phyloP scores from a whole-genome alignment of 768 basidiomycete species.

The Termitomyces sp. region DNA sequence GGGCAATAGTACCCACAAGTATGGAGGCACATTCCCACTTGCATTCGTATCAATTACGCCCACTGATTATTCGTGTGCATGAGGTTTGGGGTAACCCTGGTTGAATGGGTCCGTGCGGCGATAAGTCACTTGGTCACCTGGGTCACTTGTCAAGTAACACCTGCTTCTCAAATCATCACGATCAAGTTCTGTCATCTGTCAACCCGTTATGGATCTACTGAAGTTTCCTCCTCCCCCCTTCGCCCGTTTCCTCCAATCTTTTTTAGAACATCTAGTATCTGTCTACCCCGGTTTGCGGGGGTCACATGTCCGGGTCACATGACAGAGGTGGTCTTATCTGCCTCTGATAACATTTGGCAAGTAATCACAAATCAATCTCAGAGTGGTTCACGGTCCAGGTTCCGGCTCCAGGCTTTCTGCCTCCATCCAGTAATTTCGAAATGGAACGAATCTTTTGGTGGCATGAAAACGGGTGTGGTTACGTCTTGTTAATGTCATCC shows the following conservation, averaged over 20 bases:
- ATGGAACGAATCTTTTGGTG: constrained; percentile 2
- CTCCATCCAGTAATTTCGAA: constrained; percentile 3
- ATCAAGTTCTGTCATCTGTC: too few relatives aligned
- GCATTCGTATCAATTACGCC: not conserved
- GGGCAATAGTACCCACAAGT: not conserved
- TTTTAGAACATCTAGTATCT: not conserved
- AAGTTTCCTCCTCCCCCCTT: not conserved
- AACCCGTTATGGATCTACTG: not conserved
- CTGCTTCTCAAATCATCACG: too few relatives aligned
- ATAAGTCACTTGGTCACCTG: not conserved
- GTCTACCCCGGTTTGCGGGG: not conserved
- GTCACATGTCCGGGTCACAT: not conserved
- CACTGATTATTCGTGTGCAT: not conserved
- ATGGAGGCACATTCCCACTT: not conserved
- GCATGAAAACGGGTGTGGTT: constrained; percentile 3
- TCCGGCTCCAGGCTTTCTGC: not conserved
- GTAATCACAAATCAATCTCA: not conserved
- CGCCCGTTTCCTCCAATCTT: not conserved
- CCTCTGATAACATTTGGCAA: not conserved
- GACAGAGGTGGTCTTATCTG: not conserved
- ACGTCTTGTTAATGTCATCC: constrained; percentile 7
- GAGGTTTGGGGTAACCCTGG: not conserved
- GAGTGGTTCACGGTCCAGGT: not conserved
- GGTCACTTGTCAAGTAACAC: not conserved
- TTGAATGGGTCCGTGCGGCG: too few relatives aligned